Percentiles rank a stretch among this genome's conserved stretches.
phyloP scores from a whole-genome alignment of 106 monocot species.

The Iris macrosiphon region DNA sequence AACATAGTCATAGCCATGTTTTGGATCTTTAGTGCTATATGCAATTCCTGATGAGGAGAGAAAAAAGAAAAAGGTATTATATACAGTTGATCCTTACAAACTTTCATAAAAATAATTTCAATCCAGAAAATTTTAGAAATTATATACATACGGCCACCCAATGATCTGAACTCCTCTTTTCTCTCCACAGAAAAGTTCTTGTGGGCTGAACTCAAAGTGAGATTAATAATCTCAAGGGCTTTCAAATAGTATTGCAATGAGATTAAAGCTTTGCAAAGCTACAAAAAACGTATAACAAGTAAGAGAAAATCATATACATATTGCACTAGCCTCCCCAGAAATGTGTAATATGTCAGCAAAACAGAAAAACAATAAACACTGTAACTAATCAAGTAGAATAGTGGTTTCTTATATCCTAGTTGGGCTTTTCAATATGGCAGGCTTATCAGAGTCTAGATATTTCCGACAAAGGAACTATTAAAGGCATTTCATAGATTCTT shows the following conservation, averaged over 20 bases:
- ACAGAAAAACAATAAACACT: no score
- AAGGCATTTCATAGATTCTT: no score
- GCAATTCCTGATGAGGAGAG: constrained; percentile 70
- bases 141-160: constrained; percentile 74
- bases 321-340: no score
- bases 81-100: no score
- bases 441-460: no score
- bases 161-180: constrained; percentile 70
- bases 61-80: constrained; percentile 5
- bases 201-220: constrained; percentile 32
- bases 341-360: no score
- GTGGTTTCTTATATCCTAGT: no score
- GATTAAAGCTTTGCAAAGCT: constrained; percentile 76
- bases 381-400: no score
- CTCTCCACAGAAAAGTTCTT: constrained; percentile 42
- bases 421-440: no score
- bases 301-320: background rate
- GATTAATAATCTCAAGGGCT: constrained; percentile 67
- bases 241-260: constrained; percentile 61
- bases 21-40: constrained; percentile 66
- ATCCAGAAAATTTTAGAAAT: background rate
- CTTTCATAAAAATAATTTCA: background rate
- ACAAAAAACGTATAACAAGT: background rate
- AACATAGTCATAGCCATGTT: constrained; percentile 85
- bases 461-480: no score